Evolutionary conservation across 305 asterid species (phyloP).

Genomic region (Nicotiana rustica): DNA sequence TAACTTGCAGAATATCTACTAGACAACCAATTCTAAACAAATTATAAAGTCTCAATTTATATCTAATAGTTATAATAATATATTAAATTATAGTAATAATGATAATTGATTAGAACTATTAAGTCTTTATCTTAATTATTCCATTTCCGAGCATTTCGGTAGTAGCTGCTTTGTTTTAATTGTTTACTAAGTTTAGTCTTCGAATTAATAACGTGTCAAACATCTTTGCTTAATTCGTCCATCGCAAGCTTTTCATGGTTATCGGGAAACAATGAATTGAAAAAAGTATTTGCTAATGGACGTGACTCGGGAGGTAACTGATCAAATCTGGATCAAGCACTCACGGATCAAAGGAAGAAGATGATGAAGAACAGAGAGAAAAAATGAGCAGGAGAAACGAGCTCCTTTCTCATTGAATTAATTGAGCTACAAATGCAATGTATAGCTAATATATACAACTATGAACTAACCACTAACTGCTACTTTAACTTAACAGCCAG

Average conservation of each 20-base stretch:
- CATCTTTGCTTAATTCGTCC: neutral
- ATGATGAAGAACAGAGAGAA: too few relatives aligned
- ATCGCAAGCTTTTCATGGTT: neutral
- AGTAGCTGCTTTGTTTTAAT: neutral
- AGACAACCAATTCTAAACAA: neutral
- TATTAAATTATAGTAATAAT: neutral
- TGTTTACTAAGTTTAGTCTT: neutral
- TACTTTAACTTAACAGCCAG: too few relatives aligned
- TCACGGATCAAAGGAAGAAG: too few relatives aligned
- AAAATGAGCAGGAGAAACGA: too few relatives aligned
- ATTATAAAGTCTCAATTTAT: neutral
- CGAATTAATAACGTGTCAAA: neutral
- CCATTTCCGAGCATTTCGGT: neutral
- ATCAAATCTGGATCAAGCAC: too few relatives aligned
- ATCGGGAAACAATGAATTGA: neutral
- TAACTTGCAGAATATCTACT: neutral
- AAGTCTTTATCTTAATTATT: neutral
- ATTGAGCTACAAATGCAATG: too few relatives aligned
- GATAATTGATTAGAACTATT: conserved; percentile 5
- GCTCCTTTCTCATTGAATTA: too few relatives aligned
- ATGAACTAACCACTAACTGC: too few relatives aligned
- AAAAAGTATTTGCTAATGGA: neutral
- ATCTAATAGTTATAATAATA: neutral
- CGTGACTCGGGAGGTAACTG: neutral
- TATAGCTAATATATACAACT: too few relatives aligned